phyloP scores from a whole-genome alignment of 169 alveolate genomes.

The Perkinsus olseni region DNA sequence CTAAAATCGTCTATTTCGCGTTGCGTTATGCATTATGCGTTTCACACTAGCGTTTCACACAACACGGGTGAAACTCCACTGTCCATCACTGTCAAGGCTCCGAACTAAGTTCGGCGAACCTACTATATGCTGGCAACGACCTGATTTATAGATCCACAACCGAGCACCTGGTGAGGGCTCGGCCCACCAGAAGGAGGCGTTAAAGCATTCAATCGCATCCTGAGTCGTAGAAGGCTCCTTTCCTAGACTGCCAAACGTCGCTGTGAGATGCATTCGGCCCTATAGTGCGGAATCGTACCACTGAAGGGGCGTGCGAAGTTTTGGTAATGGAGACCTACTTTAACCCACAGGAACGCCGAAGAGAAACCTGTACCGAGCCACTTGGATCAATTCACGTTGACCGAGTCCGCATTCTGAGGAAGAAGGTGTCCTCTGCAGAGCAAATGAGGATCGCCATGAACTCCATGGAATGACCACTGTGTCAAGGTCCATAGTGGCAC shows the following conservation, averaged over 20 bases:
- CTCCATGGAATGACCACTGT: too few species aligned
- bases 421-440: too few species aligned
- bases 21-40: neutral
- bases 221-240: neutral
- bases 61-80: neutral
- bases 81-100: too few species aligned
- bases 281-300: neutral
- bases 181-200: neutral
- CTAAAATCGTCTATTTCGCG: neutral
- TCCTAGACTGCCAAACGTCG: neutral
- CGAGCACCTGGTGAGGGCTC: neutral
- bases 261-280: neutral
- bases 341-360: conserved; percentile 10
- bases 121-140: neutral
- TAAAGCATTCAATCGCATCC: neutral
- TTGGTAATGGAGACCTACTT: neutral
- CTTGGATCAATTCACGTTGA: conserved; percentile 16
- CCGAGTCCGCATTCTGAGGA: neutral
- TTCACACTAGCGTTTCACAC: too few species aligned
- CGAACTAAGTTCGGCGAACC: too few species aligned
- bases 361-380: neutral
- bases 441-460: too few species aligned
- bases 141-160: neutral
- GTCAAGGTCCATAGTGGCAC: too few species aligned
- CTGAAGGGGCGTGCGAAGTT: neutral